Base-by-base conservation (phyloP, 257 asterid genomes). In the Solanum sparsipilum region DNA sequence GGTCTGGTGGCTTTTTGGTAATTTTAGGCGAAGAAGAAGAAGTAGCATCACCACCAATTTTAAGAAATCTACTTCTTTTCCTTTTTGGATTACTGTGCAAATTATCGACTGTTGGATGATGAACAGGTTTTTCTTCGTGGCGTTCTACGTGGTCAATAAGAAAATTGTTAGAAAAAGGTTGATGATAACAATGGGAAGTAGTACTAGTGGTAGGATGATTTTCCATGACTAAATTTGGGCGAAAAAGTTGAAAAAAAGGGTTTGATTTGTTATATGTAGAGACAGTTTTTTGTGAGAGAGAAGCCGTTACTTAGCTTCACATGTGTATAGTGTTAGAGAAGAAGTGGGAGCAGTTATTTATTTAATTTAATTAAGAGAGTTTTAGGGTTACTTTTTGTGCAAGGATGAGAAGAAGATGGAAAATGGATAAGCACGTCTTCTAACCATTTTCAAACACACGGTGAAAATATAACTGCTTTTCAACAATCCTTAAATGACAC, bases 41-140 rank as follows among this genome's bases (percentile, higher is more conserved):
- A 52, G 63, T 2, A 16, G 11, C 25, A 18, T 25, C n/a, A 38
- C 25, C 29, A n/a, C 86, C 90, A 84, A 76, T 73, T 71, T 88
- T 88, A 84, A 91, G 35, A 36, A 89, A 88, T 85, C 89, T 93
- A 86, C 92, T 89, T 87, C 96, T 89, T 90, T 91, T 94, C 91
- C 90, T 94, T 70, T 93, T 89, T 25, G 94, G 93, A 44, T 79
- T 48, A 29, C 21, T 81, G 86, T 90, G 89, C 68, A 81, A 18
- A 81, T 3, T 81, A 46, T 46, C 41, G 5, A n/a, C 84, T 15
- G 65, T 8, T 44, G 67, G 70, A 27, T 46, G 71, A 29, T 46
- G 68, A 0, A 56, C n/a, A 56, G 41, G 70, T 29, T 82, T 18
- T 81, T 46, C 68, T 29, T 78, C 84, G 1, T 44, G 56, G 18